Conservation (phyloP, 2,329 filamentous ascomycete genomes). For the Tolypocladium guangdongense region DNA sequence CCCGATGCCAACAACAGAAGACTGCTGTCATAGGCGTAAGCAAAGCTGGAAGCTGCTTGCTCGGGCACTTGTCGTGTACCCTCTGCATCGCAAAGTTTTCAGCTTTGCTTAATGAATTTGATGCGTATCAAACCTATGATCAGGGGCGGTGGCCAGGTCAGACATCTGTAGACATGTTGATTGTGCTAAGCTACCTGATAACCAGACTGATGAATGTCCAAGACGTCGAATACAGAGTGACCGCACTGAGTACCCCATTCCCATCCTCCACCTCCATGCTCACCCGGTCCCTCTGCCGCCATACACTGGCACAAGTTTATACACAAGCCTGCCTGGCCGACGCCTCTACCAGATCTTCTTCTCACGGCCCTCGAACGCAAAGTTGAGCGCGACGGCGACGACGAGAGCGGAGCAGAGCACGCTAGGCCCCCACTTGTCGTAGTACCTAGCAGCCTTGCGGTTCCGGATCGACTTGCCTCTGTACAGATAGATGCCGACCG, state of each 20-base stretch:
- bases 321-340: not conserved
- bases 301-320: too few species aligned
- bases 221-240: not conserved
- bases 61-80: too few species aligned
- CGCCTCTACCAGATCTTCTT: conserved; percentile 38
- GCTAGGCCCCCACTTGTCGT: conserved; percentile 80
- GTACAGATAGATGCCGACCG: conserved; percentile 76
- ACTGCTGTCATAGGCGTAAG: too few species aligned
- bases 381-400: conserved; percentile 65
- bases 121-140: not conserved
- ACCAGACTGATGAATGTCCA: not conserved
- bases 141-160: not conserved
- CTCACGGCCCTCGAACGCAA: conserved; percentile 63
- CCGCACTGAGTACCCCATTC: not conserved
- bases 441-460: conserved; percentile 77
- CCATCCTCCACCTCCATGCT: not conserved
- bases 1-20: too few species aligned
- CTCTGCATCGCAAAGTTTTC: too few species aligned
- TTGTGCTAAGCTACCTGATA: not conserved
- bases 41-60: too few species aligned
- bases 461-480: conserved; percentile 76
- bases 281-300: too few species aligned
- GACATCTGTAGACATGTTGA: not conserved
- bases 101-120: not conserved
- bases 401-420: conserved; percentile 65